Base-by-base conservation (phyloP, 176 grass and related monocot genomes). In the Bromus sterilis region DNA sequence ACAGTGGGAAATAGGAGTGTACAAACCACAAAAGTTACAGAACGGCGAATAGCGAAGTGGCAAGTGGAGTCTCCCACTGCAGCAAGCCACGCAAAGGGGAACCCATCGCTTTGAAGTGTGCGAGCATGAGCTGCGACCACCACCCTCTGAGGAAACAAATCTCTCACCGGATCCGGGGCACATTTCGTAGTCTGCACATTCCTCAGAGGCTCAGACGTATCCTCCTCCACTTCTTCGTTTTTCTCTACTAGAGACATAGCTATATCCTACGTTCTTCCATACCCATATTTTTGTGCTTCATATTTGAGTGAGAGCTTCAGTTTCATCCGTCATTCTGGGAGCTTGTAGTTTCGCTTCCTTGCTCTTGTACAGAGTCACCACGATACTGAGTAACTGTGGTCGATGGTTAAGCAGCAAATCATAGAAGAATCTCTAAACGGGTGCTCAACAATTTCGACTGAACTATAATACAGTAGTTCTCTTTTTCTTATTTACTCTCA, bases 141-240 rank as follows among this genome's bases (percentile, higher is more conserved):
- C 76, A 80, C 68, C 76, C 64, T 83, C 35, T 48, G 1, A 46
- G 67, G 76, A 44, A 79, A 32, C 76, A 84, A 80, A 32, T 20
- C 43, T 72, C 56, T 32, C 20, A 46, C 33, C 44, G 7, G 44
- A 48, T 72, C 53, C 64, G 40, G 63, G 7, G 7, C 56, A 24
- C 62, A 44, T 57, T 55, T 78, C 67, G 11, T 23, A 9, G 32
- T 12, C 74, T 60, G 28, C 59, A 16, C 41, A 64, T 72, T 21
- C 23, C 43, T 56, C 48, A 4, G 25, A 75, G 15, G 14, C 63
- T 36, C 33, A 36, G 0, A 36, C 55, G 62, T 49, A 83, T 75
- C 69, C 69, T 25, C 44, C 24, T 13, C 68, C 55, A 40, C 56
- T 48, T 44, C 11, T 61, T 74, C 20, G 4, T 46, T 7, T 18